Evolutionary conservation across 176 grass and related monocot genomes (phyloP).

Genomic region (Raddia guianensis): DNA sequence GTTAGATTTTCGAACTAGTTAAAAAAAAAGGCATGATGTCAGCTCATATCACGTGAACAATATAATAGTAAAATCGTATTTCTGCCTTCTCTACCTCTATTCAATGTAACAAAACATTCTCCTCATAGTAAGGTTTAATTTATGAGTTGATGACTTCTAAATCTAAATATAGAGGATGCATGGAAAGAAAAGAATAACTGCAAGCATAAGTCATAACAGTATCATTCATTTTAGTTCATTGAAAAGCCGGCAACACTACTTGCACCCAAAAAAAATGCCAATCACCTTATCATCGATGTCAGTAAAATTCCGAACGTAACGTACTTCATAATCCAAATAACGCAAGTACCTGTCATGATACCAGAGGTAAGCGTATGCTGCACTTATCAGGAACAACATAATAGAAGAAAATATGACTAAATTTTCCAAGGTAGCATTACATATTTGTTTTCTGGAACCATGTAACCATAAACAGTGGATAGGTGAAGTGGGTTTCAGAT

Average conservation of each 20-base stretch:
- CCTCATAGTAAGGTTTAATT: background rate
- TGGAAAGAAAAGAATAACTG: conserved; percentile 8
- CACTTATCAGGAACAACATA: background rate
- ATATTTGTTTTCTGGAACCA: background rate
- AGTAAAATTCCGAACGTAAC: conserved; percentile 94
- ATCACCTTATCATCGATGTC: conserved; percentile 99
- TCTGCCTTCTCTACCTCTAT: conserved; percentile 6
- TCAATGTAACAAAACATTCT: conserved; percentile 6
- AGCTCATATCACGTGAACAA: background rate
- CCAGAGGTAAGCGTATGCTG: background rate
- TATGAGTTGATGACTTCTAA: background rate
- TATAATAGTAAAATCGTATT: background rate
- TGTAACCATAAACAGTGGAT: no score
- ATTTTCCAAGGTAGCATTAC: background rate
- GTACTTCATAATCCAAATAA: conserved; percentile 78
- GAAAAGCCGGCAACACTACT: background rate
- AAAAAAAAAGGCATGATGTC: conserved; percentile 14
- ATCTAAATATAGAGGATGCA: conserved; percentile 10
- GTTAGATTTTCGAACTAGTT: background rate
- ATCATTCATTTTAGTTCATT: background rate
- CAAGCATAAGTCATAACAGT: background rate
- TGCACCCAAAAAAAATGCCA: conserved; percentile 1
- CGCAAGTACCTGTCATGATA: conserved; percentile 65
- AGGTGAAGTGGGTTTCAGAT: no score
- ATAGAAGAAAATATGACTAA: conserved; percentile 7